Conservation (phyloP, 1,139 yeast genomes). For the Kurtzmaniella natalensis region DNA sequence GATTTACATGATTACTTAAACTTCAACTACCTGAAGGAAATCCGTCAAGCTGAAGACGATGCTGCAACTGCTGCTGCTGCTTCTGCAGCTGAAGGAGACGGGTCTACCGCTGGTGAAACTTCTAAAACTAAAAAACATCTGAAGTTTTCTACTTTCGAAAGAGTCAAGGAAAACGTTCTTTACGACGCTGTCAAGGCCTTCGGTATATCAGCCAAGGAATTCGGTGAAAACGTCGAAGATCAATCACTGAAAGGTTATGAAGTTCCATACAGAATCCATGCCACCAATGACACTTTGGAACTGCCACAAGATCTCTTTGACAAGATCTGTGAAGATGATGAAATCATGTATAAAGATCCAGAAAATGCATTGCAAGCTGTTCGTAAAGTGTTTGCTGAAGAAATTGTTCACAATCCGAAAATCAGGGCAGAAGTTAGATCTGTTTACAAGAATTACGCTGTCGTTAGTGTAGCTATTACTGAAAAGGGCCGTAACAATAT, state of each 20-base stretch:
- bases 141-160: slow-evolving; percentile 69
- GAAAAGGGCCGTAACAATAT: slow-evolving; percentile 84
- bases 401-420: slow-evolving; percentile 76
- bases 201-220: slow-evolving; percentile 74
- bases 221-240: slow-evolving; percentile 79
- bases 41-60: slow-evolving; percentile 39
- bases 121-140: slow-evolving; percentile 55
- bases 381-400: slow-evolving; percentile 72
- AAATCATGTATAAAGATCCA: slow-evolving; percentile 53
- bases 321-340: slow-evolving; percentile 49
- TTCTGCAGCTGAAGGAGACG: slow-evolving; percentile 11
- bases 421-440: slow-evolving; percentile 72
- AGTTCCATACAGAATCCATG: slow-evolving; percentile 60
- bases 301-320: slow-evolving; percentile 65
- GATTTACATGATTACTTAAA: slow-evolving; percentile 83
- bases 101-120: slow-evolving; percentile 12
- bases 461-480: slow-evolving; percentile 71
- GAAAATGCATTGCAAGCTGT: slow-evolving; percentile 71
- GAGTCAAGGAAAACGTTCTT: slow-evolving; percentile 63
- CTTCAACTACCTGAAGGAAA: slow-evolving; percentile 73
- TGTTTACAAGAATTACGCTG: slow-evolving; percentile 63
- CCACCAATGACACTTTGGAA: slow-evolving; percentile 67
- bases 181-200: slow-evolving; percentile 67
- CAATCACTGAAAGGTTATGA: slow-evolving; percentile 44
- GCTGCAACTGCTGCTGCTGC: slow-evolving; percentile 7